Percentiles rank a stretch among this genome's conserved stretches.
Conservation (phyloP, 78 protist genomes). For the Dictyostelium purpureum region DNA sequence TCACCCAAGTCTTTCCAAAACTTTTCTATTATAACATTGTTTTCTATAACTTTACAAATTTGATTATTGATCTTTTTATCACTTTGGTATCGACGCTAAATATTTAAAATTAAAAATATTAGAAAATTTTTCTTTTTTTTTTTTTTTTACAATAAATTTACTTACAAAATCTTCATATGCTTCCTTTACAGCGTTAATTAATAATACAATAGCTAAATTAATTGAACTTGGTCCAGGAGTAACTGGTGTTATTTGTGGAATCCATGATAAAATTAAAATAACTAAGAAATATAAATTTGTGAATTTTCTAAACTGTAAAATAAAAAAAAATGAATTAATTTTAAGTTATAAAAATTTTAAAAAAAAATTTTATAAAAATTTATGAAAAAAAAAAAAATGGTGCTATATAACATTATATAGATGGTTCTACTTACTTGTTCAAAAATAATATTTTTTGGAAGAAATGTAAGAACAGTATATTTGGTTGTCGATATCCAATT, state of each 20-base stretch:
- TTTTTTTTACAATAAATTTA: too few species aligned
- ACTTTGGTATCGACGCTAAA: conserved; percentile 22
- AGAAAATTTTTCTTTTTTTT: background rate
- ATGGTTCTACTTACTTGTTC: conserved; percentile 50
- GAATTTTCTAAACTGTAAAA: conserved; percentile 41
- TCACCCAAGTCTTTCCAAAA: conserved; percentile 51
- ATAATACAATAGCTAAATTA: conserved; percentile 46
- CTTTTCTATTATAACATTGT: background rate
- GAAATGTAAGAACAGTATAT: conserved; percentile 58
- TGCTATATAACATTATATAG: background rate
- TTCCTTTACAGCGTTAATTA: conserved; percentile 56
- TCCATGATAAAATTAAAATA: conserved; percentile 19
- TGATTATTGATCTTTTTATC: conserved; percentile 54
- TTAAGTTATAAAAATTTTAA: background rate
- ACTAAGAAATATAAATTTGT: conserved; percentile 62
- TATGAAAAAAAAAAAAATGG: background rate
- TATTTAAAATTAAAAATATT: background rate
- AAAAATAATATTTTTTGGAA: conserved; percentile 77
- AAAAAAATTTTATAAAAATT: background rate
- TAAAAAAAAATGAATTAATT: background rate
- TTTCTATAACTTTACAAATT: background rate
- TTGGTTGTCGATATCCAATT: conserved; percentile 79
- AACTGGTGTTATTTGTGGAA: conserved; percentile 30
- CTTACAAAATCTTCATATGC: conserved; percentile 70
- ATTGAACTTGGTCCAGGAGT: conserved; percentile 37